Base-by-base conservation (phyloP, 768 basidiomycete species). In the Sarcodon aspratus region DNA sequence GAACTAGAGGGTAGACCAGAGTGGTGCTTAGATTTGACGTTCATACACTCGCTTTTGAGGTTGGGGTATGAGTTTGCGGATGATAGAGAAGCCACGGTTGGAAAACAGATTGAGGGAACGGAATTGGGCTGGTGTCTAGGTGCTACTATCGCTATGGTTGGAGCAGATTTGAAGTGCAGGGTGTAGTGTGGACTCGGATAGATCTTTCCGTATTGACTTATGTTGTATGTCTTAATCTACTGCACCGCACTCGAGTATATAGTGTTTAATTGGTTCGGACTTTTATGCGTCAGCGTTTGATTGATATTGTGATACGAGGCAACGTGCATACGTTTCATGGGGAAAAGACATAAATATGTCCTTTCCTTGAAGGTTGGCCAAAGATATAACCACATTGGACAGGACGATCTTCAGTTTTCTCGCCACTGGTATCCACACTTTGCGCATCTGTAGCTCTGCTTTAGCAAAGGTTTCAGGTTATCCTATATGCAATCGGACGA, bases 91-190 rank as follows among this genome's bases (percentile, higher is more conserved):
- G 78, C 90, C 33, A 69, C 63, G 66, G 76, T 95, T 21, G 95
- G 85, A 58, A 98, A 97, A 72, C 77, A 85, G 72, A 76, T 98
- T 43, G 71, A 71, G 31, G 88, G 82, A 17, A 95, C 94, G 3
- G 95, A 96, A 74, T 68, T 97, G 51, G 94, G 94, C 17, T 97
- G 95, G 94, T 83, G 82, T 57, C 64, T 97, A 33, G 91, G 91
- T 13, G 93, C 91, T 32, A 80, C 82, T 46, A 77, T 92, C 58
- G 79, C 78, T 46, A 75, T 89, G 72, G 76, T 87, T 33, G 78
- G 70, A 7, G 73, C 75, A 11, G 73, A 79, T 57, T 56, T 85
- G 48, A 76, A 59, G 57, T 85, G 84, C 67, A 65, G 52, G 9
- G 63, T 61, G 15, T 74, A 60, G 53, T 42, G 15, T n/a, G 27